Base-by-base conservation (phyloP, 192 early-diverging fungal genomes). In the Phlyctochytrium arcticum region DNA sequence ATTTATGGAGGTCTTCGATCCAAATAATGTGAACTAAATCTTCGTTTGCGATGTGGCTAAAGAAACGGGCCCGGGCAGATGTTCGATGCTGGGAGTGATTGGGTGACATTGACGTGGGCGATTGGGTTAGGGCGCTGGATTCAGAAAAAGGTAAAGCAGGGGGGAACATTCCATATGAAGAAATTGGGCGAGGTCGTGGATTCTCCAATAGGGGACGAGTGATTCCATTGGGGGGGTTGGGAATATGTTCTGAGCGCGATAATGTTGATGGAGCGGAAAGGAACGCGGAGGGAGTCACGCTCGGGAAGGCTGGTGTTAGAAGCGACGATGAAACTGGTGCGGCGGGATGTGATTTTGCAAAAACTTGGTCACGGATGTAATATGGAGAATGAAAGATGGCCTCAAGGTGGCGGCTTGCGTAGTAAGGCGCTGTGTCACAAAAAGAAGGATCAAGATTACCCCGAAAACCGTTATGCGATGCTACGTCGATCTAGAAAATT, bases 321-420 rank as follows among this genome's bases (percentile, higher is more conserved):
- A 35, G 33, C 6, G 48, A 53, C 1, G 26, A 21, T 12, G 50
- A 21, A 24, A 10, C 17, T 27, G 15, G 50, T 24, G 50, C 12
- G 12, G n/a, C 50, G 17, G 50, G 50, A 15, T 12, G n/a, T n/a
- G 39, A n/a, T 42, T 42, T 42, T n/a, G 39, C 39, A 10, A 9
- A n/a, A n/a, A 44, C 2, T 19, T 19, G 15, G 39, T 44, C 39
- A 24, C 50, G 50, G 50, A 89, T 72, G 36, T 84, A 62, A 55
- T 90, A 89, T 15, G 91, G 91, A 2, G 77, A 73, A 66, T 89
- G 81, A 57, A 90, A 89, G 31, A 91, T 75, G 34, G 89, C 79
- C 64, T 92, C 89, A 12, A 75, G 67, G 8, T 67, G 81, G 19
- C 84, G 68, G 48, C 84, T 83, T 1, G 88, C 85, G 69, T 80